Percentiles rank a stretch among this genome's conserved stretches.
phyloP scores from a whole-genome alignment of 306 rosid genomes.

The Citrullus amarus region DNA sequence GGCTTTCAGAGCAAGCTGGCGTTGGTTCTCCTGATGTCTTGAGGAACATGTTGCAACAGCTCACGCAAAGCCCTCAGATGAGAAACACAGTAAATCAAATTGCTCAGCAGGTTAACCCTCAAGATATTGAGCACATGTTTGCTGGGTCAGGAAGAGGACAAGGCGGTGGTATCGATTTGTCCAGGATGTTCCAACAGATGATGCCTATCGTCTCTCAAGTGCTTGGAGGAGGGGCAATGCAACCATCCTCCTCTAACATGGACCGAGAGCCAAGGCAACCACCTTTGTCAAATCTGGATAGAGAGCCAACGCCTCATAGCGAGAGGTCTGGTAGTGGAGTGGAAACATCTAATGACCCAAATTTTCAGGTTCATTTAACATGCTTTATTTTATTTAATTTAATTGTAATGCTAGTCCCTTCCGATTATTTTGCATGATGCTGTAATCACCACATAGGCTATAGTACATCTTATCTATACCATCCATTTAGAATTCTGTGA shows the following conservation, averaged over 20 bases:
- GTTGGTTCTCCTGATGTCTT: conserved; percentile 74
- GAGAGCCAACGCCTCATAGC: conserved; percentile 20
- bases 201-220: conserved; percentile 90
- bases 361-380: conserved; percentile 43
- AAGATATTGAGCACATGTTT: conserved; percentile 62
- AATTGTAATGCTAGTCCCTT: neutral
- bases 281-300: conserved; percentile 31
- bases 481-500: neutral
- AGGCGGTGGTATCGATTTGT: conserved; percentile 67
- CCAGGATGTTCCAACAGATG: conserved; percentile 93
- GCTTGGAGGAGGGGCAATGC: conserved; percentile 33
- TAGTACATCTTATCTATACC: neutral
- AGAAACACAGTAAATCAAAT: conserved; percentile 70
- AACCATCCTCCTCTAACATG: conserved; percentile 31
- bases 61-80: conserved; percentile 87
- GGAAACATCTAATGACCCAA: conserved; percentile 29
- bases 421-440: neutral
- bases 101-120: conserved; percentile 70
- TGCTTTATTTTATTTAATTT: neutral
- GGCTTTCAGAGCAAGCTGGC: conserved; percentile 87
- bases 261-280: conserved; percentile 25
- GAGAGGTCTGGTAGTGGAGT: conserved; percentile 17
- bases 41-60: conserved; percentile 85
- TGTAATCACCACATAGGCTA: neutral
- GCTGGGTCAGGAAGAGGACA: conserved; percentile 57